Percentiles rank a stretch among this genome's conserved stretches.
Evolutionary conservation across 2,329 filamentous ascomycete genomes (phyloP).

Genomic region (Calonectria pteridis): DNA sequence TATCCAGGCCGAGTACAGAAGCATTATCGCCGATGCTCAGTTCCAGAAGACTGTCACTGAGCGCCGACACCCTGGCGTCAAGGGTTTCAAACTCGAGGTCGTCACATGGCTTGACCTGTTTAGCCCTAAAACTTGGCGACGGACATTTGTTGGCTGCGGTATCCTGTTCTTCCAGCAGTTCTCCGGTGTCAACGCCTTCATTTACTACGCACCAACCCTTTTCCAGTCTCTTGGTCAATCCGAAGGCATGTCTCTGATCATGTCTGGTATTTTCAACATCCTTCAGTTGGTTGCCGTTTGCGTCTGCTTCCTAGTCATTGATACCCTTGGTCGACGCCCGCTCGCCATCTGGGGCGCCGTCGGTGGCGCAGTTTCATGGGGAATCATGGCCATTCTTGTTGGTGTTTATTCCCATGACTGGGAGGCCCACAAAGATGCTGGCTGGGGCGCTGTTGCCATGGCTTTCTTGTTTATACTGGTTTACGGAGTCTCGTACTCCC

Average conservation of each 20-base stretch:
- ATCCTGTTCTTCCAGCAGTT: constrained; percentile 30
- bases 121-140: constrained; percentile 40
- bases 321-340: constrained; percentile 59
- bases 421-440: constrained; percentile 58
- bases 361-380: constrained; percentile 62
- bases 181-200: constrained; percentile 40
- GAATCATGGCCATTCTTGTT: constrained; percentile 65
- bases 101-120: constrained; percentile 61
- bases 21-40: constrained; percentile 61
- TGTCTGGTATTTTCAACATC: constrained; percentile 57
- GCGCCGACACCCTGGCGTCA: constrained; percentile 41
- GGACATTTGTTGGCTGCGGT: constrained; percentile 22
- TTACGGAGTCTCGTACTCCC: constrained; percentile 51
- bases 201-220: constrained; percentile 61
- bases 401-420: constrained; percentile 63
- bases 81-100: constrained; percentile 55
- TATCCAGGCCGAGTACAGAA: constrained; percentile 60
- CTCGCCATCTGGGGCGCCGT: constrained; percentile 59
- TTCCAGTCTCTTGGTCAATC: constrained; percentile 25
- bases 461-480: constrained; percentile 30
- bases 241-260: constrained; percentile 50
- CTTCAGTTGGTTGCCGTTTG: constrained; percentile 55
- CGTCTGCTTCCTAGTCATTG: constrained; percentile 48
- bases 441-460: constrained; percentile 66
- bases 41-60: constrained; percentile 52